These are phyloP conservation scores for Pseudogymnoascus sp. DNA, from an alignment of 2,329 filamentous ascomycete genomes.

Conservation along the genomic window DNA sequence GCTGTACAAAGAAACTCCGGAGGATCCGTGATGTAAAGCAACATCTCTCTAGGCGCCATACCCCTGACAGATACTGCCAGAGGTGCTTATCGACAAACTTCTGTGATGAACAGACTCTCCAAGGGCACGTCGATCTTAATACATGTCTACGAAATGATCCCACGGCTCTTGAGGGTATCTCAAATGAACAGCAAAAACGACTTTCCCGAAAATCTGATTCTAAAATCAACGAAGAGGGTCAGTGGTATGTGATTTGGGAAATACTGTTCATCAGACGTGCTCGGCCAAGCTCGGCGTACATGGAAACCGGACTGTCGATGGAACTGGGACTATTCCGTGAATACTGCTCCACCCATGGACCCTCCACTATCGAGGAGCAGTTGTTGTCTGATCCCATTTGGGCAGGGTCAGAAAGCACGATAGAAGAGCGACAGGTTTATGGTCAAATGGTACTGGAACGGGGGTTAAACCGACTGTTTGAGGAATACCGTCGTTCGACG, in stretches of 20 bases:
- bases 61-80: slow-evolving; percentile 12
- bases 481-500: background rate
- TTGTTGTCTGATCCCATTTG: slow-evolving; percentile 2
- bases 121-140: slow-evolving; percentile 5
- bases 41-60: slow-evolving; percentile 12
- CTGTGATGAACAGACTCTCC: background rate
- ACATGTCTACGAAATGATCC: background rate
- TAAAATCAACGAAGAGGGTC: slow-evolving; percentile 7
- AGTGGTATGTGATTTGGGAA: slow-evolving; percentile 17
- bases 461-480: background rate
- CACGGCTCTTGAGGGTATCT: slow-evolving; percentile 4
- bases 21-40: slow-evolving; percentile 12
- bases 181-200: background rate
- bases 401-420: background rate
- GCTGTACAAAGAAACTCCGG: slow-evolving; percentile 8
- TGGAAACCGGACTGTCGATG: background rate
- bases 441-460: background rate
- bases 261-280: slow-evolving; percentile 5
- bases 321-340: slow-evolving; percentile 10
- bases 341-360: slow-evolving; percentile 6
- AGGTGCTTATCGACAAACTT: slow-evolving; percentile 10
- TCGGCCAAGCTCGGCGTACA: slow-evolving; percentile 12
- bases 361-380: background rate
- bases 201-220: slow-evolving; percentile 11
- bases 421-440: background rate